Percentiles rank a stretch among this genome's conserved stretches.
Conservation (phyloP, 1,284 basidiomycete species). For the Puccinia polysora region DNA sequence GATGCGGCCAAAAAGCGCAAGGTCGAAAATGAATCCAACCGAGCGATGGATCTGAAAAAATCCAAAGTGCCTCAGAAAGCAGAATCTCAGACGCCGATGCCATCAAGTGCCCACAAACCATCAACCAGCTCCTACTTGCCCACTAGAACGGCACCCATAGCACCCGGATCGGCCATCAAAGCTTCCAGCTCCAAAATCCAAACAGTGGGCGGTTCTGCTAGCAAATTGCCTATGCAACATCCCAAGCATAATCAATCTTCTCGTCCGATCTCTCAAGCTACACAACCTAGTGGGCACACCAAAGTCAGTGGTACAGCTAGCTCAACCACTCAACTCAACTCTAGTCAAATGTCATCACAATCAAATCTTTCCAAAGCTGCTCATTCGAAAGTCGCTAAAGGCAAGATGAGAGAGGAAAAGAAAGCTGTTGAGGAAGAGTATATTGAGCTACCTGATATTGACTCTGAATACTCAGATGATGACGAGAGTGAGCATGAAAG, state of each 20-base stretch:
- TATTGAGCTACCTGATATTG: conserved; percentile 85
- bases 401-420: conserved; percentile 17
- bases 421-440: conserved; percentile 63
- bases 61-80: conserved; percentile 9
- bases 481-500: conserved; percentile 74
- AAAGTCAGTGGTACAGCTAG: not conserved
- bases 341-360: conserved; percentile 1
- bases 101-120: conserved; percentile 28
- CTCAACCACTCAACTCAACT: not conserved
- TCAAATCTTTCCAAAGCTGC: too few relatives aligned
- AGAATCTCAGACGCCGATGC: not conserved
- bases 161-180: conserved; percentile 23
- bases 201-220: not conserved
- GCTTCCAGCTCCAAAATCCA: conserved; percentile 3
- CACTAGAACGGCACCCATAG: conserved; percentile 9
- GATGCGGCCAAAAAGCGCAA: conserved; percentile 41
- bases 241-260: conserved; percentile 16
- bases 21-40: conserved; percentile 27
- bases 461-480: conserved; percentile 91
- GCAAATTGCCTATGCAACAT: not conserved
- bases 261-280: conserved; percentile 8
- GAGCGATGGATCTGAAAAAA: conserved; percentile 30
- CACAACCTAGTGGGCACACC: conserved; percentile 5
- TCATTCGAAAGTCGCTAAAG: too few relatives aligned
- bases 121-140: conserved; percentile 20